Conservation (phyloP, 1,139 yeast species). For the Geotrichum cucujoidarum region DNA sequence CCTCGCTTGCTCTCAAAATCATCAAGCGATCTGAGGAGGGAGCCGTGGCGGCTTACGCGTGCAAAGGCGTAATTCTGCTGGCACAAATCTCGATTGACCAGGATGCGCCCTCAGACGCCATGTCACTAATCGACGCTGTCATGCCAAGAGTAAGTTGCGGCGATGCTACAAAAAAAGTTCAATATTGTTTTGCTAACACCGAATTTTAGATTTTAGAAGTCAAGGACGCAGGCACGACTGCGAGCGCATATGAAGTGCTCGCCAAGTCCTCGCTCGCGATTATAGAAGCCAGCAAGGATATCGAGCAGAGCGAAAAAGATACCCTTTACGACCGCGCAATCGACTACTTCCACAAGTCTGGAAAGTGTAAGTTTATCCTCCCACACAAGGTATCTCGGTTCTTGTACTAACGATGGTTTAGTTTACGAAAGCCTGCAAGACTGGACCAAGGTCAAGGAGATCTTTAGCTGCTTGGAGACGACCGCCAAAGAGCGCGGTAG, state of each 20-base stretch:
- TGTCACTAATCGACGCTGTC: conserved; percentile 26
- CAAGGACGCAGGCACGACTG: conserved; percentile 23
- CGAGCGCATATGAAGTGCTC: conserved; percentile 25
- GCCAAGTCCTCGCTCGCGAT: conserved; percentile 25
- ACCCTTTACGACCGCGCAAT: conserved; percentile 1
- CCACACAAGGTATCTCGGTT: background rate
- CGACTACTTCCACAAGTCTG: conserved; percentile 5
- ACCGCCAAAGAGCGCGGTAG: background rate
- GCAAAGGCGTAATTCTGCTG: conserved; percentile 28
- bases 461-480: background rate
- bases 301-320: background rate
- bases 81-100: conserved; percentile 25
- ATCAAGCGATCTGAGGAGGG: conserved; percentile 26
- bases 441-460: conserved; percentile 1
- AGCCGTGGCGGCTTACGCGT: conserved; percentile 24
- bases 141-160: conserved; percentile 26
- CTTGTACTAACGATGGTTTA: background rate
- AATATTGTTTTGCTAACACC: background rate
- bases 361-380: conserved; percentile 5
- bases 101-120: conserved; percentile 25
- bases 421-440: conserved; percentile 11
- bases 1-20: conserved; percentile 24
- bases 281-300: background rate
- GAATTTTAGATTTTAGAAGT: conserved; percentile 27
- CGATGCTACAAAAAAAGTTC: background rate